Evolutionary conservation across 441 rosid genomes (phyloP).

Genomic region (Corymbia citriodora): DNA sequence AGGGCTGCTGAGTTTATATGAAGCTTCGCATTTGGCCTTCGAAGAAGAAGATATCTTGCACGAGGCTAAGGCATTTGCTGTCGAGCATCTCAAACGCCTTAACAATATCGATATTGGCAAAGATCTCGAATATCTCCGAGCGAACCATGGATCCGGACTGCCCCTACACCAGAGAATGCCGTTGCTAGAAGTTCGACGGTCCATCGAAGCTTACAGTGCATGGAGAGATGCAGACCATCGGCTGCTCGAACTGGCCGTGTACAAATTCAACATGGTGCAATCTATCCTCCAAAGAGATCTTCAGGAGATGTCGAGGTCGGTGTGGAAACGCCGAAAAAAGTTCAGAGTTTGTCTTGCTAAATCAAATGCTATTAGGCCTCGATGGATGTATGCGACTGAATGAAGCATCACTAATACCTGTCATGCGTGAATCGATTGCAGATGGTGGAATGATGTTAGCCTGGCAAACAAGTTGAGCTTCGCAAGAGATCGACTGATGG

Average conservation of each 20-base stretch:
- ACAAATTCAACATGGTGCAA: constrained; percentile 33
- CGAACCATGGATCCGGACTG: constrained; percentile 21
- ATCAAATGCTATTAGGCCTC: not conserved
- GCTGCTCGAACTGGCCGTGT: constrained; percentile 24
- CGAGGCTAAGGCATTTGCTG: not conserved
- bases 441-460: constrained; percentile 26
- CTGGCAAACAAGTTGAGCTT: constrained; percentile 20
- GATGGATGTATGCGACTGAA: not conserved
- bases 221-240: not conserved
- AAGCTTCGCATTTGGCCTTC: not conserved
- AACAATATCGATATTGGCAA: not conserved
- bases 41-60: not conserved
- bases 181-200: constrained; percentile 32
- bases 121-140: not conserved
- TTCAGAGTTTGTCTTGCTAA: not conserved
- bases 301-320: constrained; percentile 16
- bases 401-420: not conserved
- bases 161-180: constrained; percentile 26
- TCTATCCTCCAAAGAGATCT: constrained; percentile 30
- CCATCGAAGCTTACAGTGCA: constrained; percentile 16
- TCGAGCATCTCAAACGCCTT: not conserved
- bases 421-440: not conserved
- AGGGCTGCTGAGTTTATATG: not conserved
- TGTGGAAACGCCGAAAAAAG: not conserved
- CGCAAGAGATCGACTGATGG: constrained; percentile 36